Base-by-base conservation (phyloP, 345 rosid genomes). In the Hypericum androsaemum region DNA sequence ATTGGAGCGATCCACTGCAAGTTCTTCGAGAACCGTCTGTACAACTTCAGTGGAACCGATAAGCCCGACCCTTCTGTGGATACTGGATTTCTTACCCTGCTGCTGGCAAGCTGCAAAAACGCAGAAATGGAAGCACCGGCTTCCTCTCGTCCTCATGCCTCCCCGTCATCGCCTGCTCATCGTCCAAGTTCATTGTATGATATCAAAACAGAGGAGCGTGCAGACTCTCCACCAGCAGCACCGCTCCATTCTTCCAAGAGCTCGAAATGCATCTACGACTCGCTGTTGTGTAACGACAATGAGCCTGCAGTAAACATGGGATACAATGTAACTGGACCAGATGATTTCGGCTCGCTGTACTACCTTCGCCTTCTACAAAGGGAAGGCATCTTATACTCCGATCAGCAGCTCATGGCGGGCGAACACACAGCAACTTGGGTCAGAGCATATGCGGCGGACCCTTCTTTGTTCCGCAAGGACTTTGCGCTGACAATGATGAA, bases 401-500 rank as follows among this genome's bases (percentile, higher is more conserved):
- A 88, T 48, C 88, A 88, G 74, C 94, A 84, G 69, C 81, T 84
- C 76, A 78, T 64, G 66, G 64, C 68, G 5, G 74, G 68, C 1
- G 86, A 72, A 61, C 88, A 78, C 58, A 82, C 86, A 0, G 64
- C 68, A 59, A 57, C 53, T 43, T 88, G 94, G 90, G 81, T 82
- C 50, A 72, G 73, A 65, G 86, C 81, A 16, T 80, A 75, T 45
- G 86, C 94, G 55, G 77, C 81, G 6, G 82, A 78, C 66, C 48
- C 68, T 5, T 51, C 56, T 55, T 50, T 84, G 73, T 82, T 82
- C 60, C 65, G 64, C 12, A 45, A 65, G 15, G 82, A 83, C 64
- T 87, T 80, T 52, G 76, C 77, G 43, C 32, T 47, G 60, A 63
- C 83, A n/a, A 84, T 81, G 89, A 73, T 80, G 85, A 87, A 78